Conservation (phyloP, 805 yeast species). For the Sugiyamaella marilandica region DNA sequence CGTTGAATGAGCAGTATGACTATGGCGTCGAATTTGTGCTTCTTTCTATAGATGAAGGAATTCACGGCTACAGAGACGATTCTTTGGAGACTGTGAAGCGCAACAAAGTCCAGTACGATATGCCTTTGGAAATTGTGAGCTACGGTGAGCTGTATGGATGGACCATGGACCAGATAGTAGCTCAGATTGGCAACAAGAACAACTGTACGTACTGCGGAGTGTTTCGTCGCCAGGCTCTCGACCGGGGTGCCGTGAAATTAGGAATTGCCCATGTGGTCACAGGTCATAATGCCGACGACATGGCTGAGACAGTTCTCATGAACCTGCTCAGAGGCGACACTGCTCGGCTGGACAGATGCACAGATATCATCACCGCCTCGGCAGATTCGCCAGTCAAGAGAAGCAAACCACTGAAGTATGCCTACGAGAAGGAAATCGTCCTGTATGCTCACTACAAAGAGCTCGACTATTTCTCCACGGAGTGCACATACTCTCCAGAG, state of each 20-base stretch:
- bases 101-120: conserved; percentile 76
- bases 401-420: conserved; percentile 91
- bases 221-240: conserved; percentile 90
- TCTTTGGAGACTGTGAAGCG: conserved; percentile 95
- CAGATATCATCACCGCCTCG: conserved; percentile 75
- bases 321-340: conserved; percentile 93
- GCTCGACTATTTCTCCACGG: conserved; percentile 93
- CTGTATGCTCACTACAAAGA: conserved; percentile 94
- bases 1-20: conserved; percentile 79
- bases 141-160: conserved; percentile 88
- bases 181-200: conserved; percentile 87
- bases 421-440: conserved; percentile 96
- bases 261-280: conserved; percentile 90
- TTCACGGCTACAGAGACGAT: conserved; percentile 94
- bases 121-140: conserved; percentile 76
- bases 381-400: conserved; percentile 85
- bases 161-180: conserved; percentile 98
- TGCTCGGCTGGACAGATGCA: conserved; percentile 83
- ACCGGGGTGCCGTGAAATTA: conserved; percentile 86
- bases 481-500: conserved; percentile 97
- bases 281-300: conserved; percentile 98
- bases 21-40: conserved; percentile 84
- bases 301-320: conserved; percentile 98
- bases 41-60: conserved; percentile 92
- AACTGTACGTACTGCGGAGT: conserved; percentile 99